Conservation (phyloP, 1,284 basidiomycete genomes). For the Coniophora puteana region DNA sequence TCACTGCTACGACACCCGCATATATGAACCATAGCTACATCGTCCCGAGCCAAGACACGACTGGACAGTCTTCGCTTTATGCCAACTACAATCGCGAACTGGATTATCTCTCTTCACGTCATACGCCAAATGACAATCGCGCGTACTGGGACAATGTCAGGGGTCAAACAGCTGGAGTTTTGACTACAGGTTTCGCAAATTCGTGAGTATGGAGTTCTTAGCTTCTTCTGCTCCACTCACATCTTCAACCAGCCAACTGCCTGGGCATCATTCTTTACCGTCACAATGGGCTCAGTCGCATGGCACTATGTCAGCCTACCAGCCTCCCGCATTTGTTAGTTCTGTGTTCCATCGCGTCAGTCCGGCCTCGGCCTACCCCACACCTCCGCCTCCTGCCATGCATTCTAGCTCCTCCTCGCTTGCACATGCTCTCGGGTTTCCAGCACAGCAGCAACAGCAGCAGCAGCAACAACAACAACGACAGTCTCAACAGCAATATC, state of each 20-base stretch:
- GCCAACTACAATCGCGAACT: slow-evolving; percentile 29
- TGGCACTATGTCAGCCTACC: slow-evolving; percentile 40
- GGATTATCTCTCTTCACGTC: slow-evolving; percentile 25
- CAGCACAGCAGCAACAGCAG: too few species aligned
- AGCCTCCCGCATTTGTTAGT: slow-evolving; percentile 52
- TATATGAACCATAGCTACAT: slow-evolving; percentile 59
- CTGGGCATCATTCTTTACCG: slow-evolving; percentile 30
- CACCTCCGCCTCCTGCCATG: slow-evolving; percentile 62
- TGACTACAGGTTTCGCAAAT: slow-evolving; percentile 26
- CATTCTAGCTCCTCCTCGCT: slow-evolving; percentile 67
- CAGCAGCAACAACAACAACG: slow-evolving; percentile 9
- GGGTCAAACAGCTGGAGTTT: slow-evolving; percentile 26
- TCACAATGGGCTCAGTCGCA: slow-evolving; percentile 30
- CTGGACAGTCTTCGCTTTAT: slow-evolving; percentile 28
- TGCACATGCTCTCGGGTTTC: slow-evolving; percentile 68
- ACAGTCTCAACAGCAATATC: slow-evolving; percentile 23
- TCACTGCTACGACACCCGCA: slow-evolving; percentile 52
- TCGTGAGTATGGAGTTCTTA: slow-evolving; percentile 16
- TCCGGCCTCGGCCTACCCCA: slow-evolving; percentile 60
- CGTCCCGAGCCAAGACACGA: slow-evolving; percentile 41
- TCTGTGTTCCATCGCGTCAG: slow-evolving; percentile 57
- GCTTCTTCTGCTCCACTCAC: neutral
- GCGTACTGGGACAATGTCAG: slow-evolving; percentile 27
- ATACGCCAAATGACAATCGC: slow-evolving; percentile 24
- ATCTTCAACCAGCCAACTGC: neutral